phyloP scores from a whole-genome alignment of 441 rosid genomes.

The Adansonia grandidieri region DNA sequence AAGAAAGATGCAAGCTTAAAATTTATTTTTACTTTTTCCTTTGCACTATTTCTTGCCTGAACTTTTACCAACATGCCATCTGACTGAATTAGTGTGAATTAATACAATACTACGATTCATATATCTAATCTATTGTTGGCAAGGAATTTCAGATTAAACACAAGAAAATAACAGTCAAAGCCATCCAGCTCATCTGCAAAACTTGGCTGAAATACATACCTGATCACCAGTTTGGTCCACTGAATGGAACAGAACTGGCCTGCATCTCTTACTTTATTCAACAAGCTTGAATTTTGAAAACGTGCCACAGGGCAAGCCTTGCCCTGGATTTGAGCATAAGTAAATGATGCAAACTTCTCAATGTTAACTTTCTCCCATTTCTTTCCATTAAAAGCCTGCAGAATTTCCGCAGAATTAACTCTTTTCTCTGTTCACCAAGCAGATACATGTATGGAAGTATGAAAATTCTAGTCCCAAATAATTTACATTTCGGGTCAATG shows the following conservation, averaged over 20 bases:
- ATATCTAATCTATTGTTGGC: background rate
- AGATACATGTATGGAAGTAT: background rate
- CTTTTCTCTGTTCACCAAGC: background rate
- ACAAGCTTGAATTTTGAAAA: conserved; percentile 73
- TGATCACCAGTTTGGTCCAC: conserved; percentile 58
- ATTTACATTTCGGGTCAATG: too few species aligned
- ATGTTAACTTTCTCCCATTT: conserved; percentile 87
- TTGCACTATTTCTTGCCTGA: background rate
- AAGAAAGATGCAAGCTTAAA: background rate
- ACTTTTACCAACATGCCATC: background rate
- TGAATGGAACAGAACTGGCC: conserved; percentile 63
- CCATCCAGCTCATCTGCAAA: background rate
- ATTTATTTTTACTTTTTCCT: background rate
- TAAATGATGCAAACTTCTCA: conserved; percentile 75
- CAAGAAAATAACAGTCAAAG: background rate
- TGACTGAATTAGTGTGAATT: background rate
- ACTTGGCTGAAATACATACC: conserved; percentile 36
- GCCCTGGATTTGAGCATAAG: conserved; percentile 87
- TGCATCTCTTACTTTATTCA: conserved; percentile 74
- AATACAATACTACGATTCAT: background rate
- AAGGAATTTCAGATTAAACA: background rate
- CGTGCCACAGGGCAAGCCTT: conserved; percentile 71
- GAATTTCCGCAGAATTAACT: conserved; percentile 22
- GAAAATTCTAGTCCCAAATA: background rate
- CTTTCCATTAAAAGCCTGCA: conserved; percentile 76